phyloP scores from a whole-genome alignment of 441 rosid genomes.

The Populus trichocarpa region DNA sequence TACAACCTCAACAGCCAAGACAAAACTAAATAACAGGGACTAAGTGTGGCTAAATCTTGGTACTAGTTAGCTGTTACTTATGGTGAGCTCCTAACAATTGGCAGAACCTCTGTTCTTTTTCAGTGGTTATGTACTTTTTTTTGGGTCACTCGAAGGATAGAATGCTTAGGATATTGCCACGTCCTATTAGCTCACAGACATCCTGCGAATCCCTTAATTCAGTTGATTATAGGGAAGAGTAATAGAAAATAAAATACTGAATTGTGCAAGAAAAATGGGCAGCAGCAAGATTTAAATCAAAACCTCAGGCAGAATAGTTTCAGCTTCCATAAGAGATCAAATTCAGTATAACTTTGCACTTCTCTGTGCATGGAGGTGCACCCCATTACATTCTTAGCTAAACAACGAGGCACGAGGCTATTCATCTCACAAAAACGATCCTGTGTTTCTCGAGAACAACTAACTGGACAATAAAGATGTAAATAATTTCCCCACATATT shows the following conservation, averaged over 20 bases:
- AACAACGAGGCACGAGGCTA: neutral
- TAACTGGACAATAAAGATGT: neutral
- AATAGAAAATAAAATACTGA: neutral
- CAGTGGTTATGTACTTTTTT: neutral
- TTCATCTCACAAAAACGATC: neutral
- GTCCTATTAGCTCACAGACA: neutral
- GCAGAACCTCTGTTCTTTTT: neutral
- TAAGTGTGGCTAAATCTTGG: neutral
- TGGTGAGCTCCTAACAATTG: neutral
- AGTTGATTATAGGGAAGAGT: neutral
- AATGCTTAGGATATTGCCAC: neutral
- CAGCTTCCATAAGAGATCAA: neutral
- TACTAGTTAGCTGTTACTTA: too few species aligned
- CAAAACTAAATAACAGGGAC: neutral
- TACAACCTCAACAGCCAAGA: neutral
- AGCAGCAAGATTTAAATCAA: neutral
- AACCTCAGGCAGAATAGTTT: neutral
- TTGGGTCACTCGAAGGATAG: neutral
- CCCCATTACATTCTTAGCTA: neutral
- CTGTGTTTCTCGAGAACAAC: neutral
- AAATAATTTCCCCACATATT: constrained; percentile 6
- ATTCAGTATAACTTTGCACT: neutral
- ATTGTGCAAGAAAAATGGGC: neutral
- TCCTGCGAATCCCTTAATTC: neutral
- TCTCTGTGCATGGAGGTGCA: neutral